These are phyloP conservation scores for Amniculicola lignicola DNA, from an alignment of 495 filamentous ascomycete genomes.

Conservation along the genomic window DNA sequence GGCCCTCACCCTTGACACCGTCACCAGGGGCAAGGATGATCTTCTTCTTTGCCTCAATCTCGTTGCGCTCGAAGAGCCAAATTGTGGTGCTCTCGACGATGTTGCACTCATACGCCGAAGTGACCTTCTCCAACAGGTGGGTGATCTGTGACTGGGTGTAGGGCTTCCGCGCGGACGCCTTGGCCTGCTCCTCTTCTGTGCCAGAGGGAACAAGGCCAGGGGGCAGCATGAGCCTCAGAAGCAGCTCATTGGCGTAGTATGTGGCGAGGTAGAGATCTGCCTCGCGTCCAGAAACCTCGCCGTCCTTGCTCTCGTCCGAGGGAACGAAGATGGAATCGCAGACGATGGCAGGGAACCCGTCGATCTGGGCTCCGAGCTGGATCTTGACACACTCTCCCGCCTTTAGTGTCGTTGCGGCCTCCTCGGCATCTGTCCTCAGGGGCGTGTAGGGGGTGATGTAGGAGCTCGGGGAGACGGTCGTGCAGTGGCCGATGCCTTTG, in stretches of 20 bases:
- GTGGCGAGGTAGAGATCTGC: slow-evolving; percentile 89
- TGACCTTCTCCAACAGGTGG: slow-evolving; percentile 83
- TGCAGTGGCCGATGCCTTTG: slow-evolving; percentile 93
- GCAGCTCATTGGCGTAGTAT: slow-evolving; percentile 91
- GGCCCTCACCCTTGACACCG: slow-evolving; percentile 82
- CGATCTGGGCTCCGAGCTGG: slow-evolving; percentile 95
- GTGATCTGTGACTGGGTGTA: slow-evolving; percentile 81
- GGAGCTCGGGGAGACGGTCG: slow-evolving; percentile 88
- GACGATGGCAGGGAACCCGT: slow-evolving; percentile 94
- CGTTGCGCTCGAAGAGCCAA: slow-evolving; percentile 92
- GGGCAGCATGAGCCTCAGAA: slow-evolving; percentile 85
- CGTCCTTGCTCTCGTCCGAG: slow-evolving; percentile 51
- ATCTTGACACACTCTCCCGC: slow-evolving; percentile 87
- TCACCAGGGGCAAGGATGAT: slow-evolving; percentile 88
- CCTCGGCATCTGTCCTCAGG: slow-evolving; percentile 75
- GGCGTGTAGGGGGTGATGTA: slow-evolving; percentile 97
- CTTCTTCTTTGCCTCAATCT: slow-evolving; percentile 98
- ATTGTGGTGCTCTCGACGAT: slow-evolving; percentile 96
- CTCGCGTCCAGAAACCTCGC: slow-evolving; percentile 63
- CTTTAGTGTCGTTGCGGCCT: slow-evolving; percentile 75
- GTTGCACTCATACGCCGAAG: slow-evolving; percentile 84
- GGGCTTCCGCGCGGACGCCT: slow-evolving; percentile 71
- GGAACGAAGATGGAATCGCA: slow-evolving; percentile 83
- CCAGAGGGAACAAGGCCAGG: slow-evolving; percentile 78
- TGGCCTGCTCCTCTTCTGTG: slow-evolving; percentile 89